Base-by-base conservation (phyloP, 192 early-diverging fungal species). In the Podila horticola region DNA sequence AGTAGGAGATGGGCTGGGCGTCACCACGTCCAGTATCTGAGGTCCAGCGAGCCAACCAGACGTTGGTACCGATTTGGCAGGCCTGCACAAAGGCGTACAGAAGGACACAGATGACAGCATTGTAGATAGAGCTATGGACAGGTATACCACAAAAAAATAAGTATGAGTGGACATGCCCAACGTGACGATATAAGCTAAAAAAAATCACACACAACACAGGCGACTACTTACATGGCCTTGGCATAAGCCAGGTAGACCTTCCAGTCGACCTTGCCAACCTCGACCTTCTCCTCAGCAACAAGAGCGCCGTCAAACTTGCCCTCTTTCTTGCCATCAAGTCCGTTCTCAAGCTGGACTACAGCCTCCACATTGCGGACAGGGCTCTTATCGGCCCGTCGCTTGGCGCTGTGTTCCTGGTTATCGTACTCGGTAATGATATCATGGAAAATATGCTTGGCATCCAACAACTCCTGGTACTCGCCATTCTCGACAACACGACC, bases 241-340 rank as follows among this genome's bases (percentile, higher is more conserved):
- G 90, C 88, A 76, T 98, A 98, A 2, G 89, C 86, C 38, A 71
- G 60, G 76, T 96, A 95, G 0, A 95, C 92, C 12, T 70, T 63
- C 88, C 89, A 92, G 33, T 90, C 88, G 28, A 98, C 95, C 22
- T 86, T 88, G 28, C 96, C 96, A 59, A 90, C 87, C 12, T 92
- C 91, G 66, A 89, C 92, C 66, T 92, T 88, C 84, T 98, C 97
- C 38, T 92, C 89, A 6, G 88, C 86, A 82, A 95, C 95, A 34
- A 97, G 72, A 49, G 76, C 85, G 4, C 83, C 84, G 1, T 69
- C 65, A 41, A 50, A 49, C 9, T 58, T 51, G 12, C 55, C 63
- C 2, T 59, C 45, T 13, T 66, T 61, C 58, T 26, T 20, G 34
- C 34, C 20, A 10, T 2, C 60, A 3, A 24, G 58, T 11, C 30